Conservation (phyloP, 1,139 yeast genomes). For the Debaryomyces sp. region DNA sequence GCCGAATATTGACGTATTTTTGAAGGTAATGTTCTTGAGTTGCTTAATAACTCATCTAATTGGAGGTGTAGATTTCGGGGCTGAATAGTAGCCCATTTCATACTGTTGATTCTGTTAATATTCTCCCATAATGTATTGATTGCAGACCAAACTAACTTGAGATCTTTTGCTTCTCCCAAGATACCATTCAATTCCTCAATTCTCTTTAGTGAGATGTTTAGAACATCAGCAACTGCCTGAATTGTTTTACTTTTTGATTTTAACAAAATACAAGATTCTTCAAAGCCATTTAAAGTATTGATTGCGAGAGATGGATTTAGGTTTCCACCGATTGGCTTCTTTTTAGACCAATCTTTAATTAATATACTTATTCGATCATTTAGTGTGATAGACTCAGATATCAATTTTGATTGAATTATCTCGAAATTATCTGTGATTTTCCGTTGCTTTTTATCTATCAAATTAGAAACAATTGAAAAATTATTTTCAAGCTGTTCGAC, state of each 20-base stretch:
- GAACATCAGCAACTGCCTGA: conserved; percentile 40
- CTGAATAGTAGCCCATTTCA: conserved; percentile 55
- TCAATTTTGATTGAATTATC: conserved; percentile 44
- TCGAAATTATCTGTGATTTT: conserved; percentile 47
- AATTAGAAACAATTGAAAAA: conserved; percentile 44
- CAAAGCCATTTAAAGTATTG: conserved; percentile 44
- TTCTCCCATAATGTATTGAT: conserved; percentile 59
- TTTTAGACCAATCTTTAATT: conserved; percentile 34
- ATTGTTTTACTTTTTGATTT: conserved; percentile 28
- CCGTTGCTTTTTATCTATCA: conserved; percentile 39
- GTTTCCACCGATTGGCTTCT: conserved; percentile 39
- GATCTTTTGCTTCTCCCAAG: conserved; percentile 57
- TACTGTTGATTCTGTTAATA: conserved; percentile 44
- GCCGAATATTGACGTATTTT: conserved; percentile 71
- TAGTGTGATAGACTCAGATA: conserved; percentile 42
- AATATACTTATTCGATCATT: conserved; percentile 31
- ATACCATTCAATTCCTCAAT: conserved; percentile 33
- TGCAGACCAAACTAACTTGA: conserved; percentile 67
- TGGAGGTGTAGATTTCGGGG: conserved; percentile 50
- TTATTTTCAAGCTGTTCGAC: conserved; percentile 66
- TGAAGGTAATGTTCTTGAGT: conserved; percentile 57
- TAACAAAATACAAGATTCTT: conserved; percentile 25
- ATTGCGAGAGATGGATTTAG: conserved; percentile 56
- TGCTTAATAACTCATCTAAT: conserved; percentile 53
- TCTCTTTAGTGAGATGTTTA: conserved; percentile 41